Base-by-base conservation (phyloP, 2,329 filamentous ascomycete species). In the Metarhizium guizhouense region DNA sequence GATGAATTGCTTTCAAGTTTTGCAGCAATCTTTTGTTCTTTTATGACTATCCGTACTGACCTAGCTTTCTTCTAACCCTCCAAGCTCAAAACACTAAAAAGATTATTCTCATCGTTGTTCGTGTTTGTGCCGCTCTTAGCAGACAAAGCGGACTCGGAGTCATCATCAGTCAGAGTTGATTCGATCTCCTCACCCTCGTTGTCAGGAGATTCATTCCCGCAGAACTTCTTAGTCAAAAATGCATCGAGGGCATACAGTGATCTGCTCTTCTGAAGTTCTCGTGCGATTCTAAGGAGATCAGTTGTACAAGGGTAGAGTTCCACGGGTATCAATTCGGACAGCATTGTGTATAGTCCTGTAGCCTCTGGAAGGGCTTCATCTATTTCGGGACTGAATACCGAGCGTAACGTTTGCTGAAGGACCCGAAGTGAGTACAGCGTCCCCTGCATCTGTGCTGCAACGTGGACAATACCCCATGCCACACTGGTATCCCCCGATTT, bases 401-500 rank as follows among this genome's bases (percentile, higher is more conserved):
- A 34, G 7, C 6, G 58, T 2, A 74, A 53, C 8, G 72, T 63
- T 29, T 71, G 70, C 2, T 79, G 59, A 4, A 83, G 55, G 29
- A 74, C 64, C n/a, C 83, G 76, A 1, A 87, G 64, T 0, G 84
- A 87, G 63, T 87, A 88, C 6, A 82, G 67, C 0, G 77, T 73
- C 4, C 80, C 81, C 54, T 86, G 81, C 0, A 83, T 67, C 59
- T 86, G 81, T 0, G 84, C 83, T 8, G 76, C 66, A 51, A 86
- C 73, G 62, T 90, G 86, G 47, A 87, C 68, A 18, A 78, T 70
- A 10, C 78, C 72, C 86, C 85, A 88, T 1, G 60, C 67, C 51
- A 62, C n/a, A 32, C 43, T 54, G 20, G 25, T 25, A 25, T 48
- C 42, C 5, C 60, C 4, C 36, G 14, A 16, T 16, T 49, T 42